phyloP scores from a whole-genome alignment of 257 asterid species.

The Solanum peruvianum region DNA sequence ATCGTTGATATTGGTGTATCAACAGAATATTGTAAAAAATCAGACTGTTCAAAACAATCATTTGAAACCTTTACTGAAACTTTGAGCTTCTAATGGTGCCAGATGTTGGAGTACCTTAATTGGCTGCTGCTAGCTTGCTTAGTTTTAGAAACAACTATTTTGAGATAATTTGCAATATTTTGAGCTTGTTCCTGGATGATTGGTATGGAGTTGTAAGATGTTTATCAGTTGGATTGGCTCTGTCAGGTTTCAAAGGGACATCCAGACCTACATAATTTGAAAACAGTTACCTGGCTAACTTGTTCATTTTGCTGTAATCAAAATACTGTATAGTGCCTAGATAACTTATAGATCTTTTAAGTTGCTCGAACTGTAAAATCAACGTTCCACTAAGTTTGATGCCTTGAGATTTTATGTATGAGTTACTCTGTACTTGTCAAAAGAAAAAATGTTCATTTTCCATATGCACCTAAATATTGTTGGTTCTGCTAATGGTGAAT shows the following conservation, averaged over 20 bases:
- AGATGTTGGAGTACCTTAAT: neutral
- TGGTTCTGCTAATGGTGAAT: constrained; percentile 21
- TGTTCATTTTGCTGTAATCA: neutral
- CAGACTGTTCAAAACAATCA: neutral
- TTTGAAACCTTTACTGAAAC: neutral
- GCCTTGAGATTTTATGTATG: neutral
- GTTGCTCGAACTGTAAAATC: neutral
- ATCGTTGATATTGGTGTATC: neutral
- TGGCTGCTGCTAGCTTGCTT: neutral
- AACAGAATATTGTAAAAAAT: neutral
- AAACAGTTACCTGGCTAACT: neutral
- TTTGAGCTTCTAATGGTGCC: neutral
- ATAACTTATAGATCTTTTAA: neutral
- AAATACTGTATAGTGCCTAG: neutral
- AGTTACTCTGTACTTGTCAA: neutral
- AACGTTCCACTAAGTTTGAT: neutral
- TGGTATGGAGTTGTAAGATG: neutral
- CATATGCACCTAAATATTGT: neutral
- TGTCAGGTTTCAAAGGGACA: neutral
- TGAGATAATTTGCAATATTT: neutral
- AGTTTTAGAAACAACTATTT: neutral
- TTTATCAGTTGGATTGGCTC: neutral
- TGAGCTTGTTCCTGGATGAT: neutral
- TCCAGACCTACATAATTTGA: neutral
- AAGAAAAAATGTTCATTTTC: neutral